phyloP scores from a whole-genome alignment of 257 asterid genomes.

The Ilex asprella region DNA sequence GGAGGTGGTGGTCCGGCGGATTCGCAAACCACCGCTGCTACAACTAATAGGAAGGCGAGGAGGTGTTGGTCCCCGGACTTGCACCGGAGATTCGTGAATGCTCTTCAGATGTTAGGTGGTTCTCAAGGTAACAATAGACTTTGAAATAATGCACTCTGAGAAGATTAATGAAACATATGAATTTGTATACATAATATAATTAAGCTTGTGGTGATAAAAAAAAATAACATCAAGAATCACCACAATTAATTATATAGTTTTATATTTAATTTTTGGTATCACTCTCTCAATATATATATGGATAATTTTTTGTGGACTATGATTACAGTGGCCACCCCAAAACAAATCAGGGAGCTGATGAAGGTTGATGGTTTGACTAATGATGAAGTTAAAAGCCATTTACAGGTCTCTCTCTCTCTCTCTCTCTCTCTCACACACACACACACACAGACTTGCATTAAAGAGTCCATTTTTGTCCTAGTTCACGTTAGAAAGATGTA shows the following conservation, averaged over 20 bases:
- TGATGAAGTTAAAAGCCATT: constrained; percentile 99
- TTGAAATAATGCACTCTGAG: too few species aligned
- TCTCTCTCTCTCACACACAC: constrained; percentile 4
- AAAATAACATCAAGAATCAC: not conserved
- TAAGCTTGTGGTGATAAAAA: constrained; percentile 9
- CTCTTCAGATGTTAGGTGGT: constrained; percentile 97
- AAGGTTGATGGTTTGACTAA: constrained; percentile 96
- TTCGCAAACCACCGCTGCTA: constrained; percentile 14
- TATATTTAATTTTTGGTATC: too few species aligned
- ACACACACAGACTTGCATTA: constrained; percentile 19
- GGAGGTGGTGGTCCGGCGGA: constrained; percentile 12
- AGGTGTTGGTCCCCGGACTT: constrained; percentile 98
- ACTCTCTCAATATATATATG: too few species aligned
- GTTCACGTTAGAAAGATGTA: constrained; percentile 2
- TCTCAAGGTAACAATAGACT: constrained; percentile 62
- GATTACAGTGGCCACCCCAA: constrained; percentile 90
- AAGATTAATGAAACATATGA: too few species aligned
- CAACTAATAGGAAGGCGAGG: constrained; percentile 70
- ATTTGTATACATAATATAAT: not conserved
- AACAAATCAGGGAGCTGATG: constrained; percentile 92
- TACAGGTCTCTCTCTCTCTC: constrained; percentile 49
- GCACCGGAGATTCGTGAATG: constrained; percentile 88
- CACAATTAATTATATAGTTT: not conserved
- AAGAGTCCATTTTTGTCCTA: constrained; percentile 11
- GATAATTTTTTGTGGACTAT: constrained; percentile 10